A percentile compares a stretch with the other conserved stretches of the same genome.
phyloP scores from a whole-genome alignment of 371 early-diverging fungal species.

The Mucor racemosus region DNA sequence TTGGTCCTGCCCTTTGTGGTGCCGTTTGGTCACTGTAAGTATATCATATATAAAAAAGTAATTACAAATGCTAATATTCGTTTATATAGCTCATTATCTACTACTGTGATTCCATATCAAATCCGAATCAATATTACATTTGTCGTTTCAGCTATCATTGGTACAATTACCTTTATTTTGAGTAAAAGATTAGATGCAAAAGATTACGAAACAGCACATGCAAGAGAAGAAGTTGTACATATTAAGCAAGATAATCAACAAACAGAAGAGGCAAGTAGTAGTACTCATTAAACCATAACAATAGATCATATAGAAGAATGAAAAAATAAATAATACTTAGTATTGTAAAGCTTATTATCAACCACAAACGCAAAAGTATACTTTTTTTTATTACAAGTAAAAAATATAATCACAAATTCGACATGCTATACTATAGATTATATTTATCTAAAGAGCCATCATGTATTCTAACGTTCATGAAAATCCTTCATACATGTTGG shows the following conservation, averaged over 20 bases:
- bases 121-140: conserved; percentile 39
- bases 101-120: conserved; percentile 29
- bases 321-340: background rate
- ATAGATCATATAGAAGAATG: background rate
- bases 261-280: conserved; percentile 12
- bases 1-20: conserved; percentile 54
- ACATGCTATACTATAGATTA: too few species aligned
- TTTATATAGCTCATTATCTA: conserved; percentile 30
- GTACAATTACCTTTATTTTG: conserved; percentile 27
- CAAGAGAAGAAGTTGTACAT: conserved; percentile 31
- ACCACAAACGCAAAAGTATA: too few species aligned
- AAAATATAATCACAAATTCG: too few species aligned
- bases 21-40: conserved; percentile 48
- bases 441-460: too few species aligned
- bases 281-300: background rate
- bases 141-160: conserved; percentile 28
- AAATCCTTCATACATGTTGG: too few species aligned
- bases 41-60: background rate
- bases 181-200: conserved; percentile 29
- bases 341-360: background rate
- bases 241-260: conserved; percentile 13
- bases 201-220: conserved; percentile 30
- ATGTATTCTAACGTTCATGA: too few species aligned
- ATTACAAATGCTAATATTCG: too few species aligned
- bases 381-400: too few species aligned